Conservation (phyloP, 2,329 filamentous ascomycete genomes). For the Cordyceps pruinosa region DNA sequence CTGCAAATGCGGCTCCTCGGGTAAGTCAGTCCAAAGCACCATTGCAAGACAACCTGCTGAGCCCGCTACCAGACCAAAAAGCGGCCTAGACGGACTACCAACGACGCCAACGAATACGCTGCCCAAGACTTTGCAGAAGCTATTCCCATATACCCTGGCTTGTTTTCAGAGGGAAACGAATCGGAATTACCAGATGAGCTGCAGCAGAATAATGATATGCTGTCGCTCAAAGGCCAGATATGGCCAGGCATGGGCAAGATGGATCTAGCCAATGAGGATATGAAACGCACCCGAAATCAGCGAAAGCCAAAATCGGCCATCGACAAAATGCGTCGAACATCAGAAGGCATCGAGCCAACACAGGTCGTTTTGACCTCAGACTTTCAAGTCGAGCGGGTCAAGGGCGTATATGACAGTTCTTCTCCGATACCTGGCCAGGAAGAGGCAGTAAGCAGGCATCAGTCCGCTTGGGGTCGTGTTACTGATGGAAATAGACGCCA, state of each 20-base stretch:
- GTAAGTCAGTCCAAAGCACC: neutral
- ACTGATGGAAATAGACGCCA: slow-evolving; percentile 13
- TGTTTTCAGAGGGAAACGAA: slow-evolving; percentile 25
- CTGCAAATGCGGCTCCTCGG: slow-evolving; percentile 13
- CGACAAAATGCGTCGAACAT: slow-evolving; percentile 57
- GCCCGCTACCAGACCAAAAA: slow-evolving; percentile 22
- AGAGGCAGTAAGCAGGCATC: slow-evolving; percentile 34
- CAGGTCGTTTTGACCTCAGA: slow-evolving; percentile 57
- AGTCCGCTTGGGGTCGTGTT: neutral
- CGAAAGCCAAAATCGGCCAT: slow-evolving; percentile 69
- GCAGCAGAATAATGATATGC: slow-evolving; percentile 22
- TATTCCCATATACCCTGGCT: slow-evolving; percentile 23
- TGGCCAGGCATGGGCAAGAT: slow-evolving; percentile 79
- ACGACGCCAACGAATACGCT: slow-evolving; percentile 20
- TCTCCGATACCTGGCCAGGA: slow-evolving; percentile 37
- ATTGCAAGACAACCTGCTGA: neutral
- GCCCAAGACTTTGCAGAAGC: slow-evolving; percentile 22
- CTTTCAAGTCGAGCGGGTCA: slow-evolving; percentile 42
- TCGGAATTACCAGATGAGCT: slow-evolving; percentile 23
- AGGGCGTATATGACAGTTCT: slow-evolving; percentile 54
- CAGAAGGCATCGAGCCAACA: slow-evolving; percentile 53
- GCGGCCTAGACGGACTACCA: slow-evolving; percentile 22
- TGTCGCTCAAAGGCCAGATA: slow-evolving; percentile 59
- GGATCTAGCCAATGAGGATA: slow-evolving; percentile 67
- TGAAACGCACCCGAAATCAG: slow-evolving; percentile 70